Evolutionary conservation across 2,329 filamentous ascomycete species (phyloP).

Genomic region (Xylariaceae sp.): DNA sequence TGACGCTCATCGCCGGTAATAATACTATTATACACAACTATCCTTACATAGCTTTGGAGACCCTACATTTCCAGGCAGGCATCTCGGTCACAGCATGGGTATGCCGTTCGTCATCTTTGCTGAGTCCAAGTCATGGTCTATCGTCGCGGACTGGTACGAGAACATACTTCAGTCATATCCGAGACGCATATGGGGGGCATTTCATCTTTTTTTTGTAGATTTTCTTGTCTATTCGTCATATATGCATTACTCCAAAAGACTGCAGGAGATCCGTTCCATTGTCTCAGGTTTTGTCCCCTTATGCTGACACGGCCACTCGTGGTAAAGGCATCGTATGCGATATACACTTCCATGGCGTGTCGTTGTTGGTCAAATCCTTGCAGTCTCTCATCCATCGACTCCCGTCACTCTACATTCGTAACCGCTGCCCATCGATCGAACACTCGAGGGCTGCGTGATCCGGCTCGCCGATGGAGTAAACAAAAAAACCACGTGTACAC

Average conservation of each 20-base stretch:
- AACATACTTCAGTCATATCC: neutral
- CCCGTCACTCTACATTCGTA: conserved; percentile 18
- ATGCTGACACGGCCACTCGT: conserved; percentile 22
- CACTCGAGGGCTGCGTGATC: conserved; percentile 19
- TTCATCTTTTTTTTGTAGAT: conserved; percentile 13
- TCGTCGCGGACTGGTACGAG: neutral
- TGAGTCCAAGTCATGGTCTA: neutral
- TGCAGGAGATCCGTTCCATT: conserved; percentile 20
- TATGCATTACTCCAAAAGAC: conserved; percentile 28
- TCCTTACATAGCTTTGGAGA: too few relatives aligned
- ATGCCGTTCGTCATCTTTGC: neutral
- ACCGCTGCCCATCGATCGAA: conserved; percentile 22
- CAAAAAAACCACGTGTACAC: conserved; percentile 29
- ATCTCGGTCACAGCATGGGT: neutral
- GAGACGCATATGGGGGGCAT: neutral
- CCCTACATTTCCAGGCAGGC: neutral
- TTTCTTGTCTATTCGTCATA: conserved; percentile 30
- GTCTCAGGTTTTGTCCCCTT: conserved; percentile 16
- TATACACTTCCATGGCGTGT: conserved; percentile 26
- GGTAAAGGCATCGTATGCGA: conserved; percentile 27
- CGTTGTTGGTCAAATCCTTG: conserved; percentile 20
- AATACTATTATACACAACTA: too few relatives aligned
- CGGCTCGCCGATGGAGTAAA: conserved; percentile 29
- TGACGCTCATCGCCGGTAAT: too few relatives aligned
- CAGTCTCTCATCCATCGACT: conserved; percentile 23